These are phyloP conservation scores for Poteriospumella lacustris DNA, from an alignment of 108 stramenopile genomes.

Conservation along the genomic window DNA sequence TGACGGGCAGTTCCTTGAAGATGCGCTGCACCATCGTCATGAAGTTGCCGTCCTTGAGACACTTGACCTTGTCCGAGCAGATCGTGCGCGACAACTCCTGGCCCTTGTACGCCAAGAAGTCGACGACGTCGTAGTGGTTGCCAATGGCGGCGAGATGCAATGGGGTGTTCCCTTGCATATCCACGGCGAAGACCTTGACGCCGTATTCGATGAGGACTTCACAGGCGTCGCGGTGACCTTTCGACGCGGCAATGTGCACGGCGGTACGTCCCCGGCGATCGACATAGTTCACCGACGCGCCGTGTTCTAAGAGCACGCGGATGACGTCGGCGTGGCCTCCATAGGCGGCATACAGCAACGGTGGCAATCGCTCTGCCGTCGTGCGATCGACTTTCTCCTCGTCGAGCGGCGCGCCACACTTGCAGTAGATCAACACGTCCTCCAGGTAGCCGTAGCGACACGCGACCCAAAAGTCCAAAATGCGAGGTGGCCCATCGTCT, in stretches of 20 bases:
- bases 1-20: constrained; percentile 35
- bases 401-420: constrained; percentile 26
- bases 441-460: constrained; percentile 36
- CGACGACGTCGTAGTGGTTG: constrained; percentile 34
- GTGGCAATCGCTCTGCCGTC: constrained; percentile 29
- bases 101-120: constrained; percentile 45
- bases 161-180: constrained; percentile 49
- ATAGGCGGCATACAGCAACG: constrained; percentile 44
- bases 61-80: constrained; percentile 30
- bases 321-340: constrained; percentile 41
- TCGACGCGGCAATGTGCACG: constrained; percentile 49
- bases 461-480: constrained; percentile 49
- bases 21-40: background rate
- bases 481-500: constrained; percentile 32
- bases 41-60: background rate
- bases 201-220: constrained; percentile 40
- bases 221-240: constrained; percentile 31
- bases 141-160: constrained; percentile 50
- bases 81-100: constrained; percentile 41
- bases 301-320: constrained; percentile 33
- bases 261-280: constrained; percentile 49
- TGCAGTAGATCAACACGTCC: constrained; percentile 49
- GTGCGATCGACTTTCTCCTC: constrained; percentile 15
- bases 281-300: constrained; percentile 33
- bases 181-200: constrained; percentile 37